Evolutionary conservation across 1,284 basidiomycete species (phyloP), one percentile per base, ranked within the genome.

Genomic region (Apiotrichum porosum): DNA sequence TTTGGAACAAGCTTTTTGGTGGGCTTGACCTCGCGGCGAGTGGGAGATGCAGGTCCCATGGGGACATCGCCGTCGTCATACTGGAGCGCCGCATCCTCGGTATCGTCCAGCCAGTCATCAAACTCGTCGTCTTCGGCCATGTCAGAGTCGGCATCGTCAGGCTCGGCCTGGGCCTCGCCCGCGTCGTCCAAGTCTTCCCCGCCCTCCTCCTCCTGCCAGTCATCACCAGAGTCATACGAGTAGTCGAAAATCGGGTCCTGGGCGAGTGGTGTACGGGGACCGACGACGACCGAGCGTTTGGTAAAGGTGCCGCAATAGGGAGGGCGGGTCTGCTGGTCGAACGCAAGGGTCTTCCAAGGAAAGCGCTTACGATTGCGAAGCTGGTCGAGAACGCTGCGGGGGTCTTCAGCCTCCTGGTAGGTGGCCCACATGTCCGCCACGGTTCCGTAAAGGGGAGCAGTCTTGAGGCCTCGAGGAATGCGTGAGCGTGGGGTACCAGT

Each of bases 161-260:
- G 62, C 2, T 69, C 68, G 0, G 60, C 61, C 17, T 54, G 47
- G n/a, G 51, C 52, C 14, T 60, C 62, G 3, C 53, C 56, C 13
- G 55, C 56, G 31, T 65, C 62, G 44, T 71, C 70, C 10, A 69
- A 69, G 28, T 72, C 71, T 3, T 56, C 54, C 4, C 66, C 68
- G 0, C 65, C 66, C 42, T 71, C 67, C 30, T 73, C 71, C 14
- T 72, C 71, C 41, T 68, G 55, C 72, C 72, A 74, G n/a, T 74
- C 72, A 42, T 71, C 66, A 2, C 64, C 68, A 5, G 70, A 72
- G 42, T 74, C 72, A 42, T 71, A 67, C 1, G 69, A 68, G 46
- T 74, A 74, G 47, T 74, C 72, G 33, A 74, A 61, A 18, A 63
- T 56, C 1, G 70, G 69, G 46, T 74, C 72, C 23, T 69, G 68